Percentiles rank a stretch among this genome's conserved stretches.
Conservation (phyloP, 176 grass and related monocot species). For the Cocos nucifera region DNA sequence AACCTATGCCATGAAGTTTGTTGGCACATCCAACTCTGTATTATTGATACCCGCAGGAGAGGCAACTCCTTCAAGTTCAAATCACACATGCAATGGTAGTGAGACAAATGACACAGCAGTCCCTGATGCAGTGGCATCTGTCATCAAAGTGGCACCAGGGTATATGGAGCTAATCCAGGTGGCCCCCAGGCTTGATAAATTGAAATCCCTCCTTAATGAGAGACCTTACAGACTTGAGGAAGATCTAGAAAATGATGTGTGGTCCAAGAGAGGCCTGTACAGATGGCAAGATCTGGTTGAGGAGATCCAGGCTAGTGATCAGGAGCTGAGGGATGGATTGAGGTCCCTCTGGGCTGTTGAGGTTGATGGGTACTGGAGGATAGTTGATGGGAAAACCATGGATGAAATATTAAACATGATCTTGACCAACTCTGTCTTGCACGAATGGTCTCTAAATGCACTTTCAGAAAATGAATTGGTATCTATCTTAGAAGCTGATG, state of each 20-base stretch:
- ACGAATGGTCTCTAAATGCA: slow-evolving; percentile 66
- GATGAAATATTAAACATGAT: slow-evolving; percentile 72
- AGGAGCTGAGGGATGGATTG: slow-evolving; percentile 58
- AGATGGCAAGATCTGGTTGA: slow-evolving; percentile 58
- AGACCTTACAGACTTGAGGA: slow-evolving; percentile 71
- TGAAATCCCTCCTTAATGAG: slow-evolving; percentile 47
- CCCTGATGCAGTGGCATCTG: slow-evolving; percentile 25
- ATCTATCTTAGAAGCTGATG: slow-evolving; percentile 61
- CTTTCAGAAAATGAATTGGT: slow-evolving; percentile 52
- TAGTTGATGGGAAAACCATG: slow-evolving; percentile 35
- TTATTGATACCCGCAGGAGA: slow-evolving; percentile 61
- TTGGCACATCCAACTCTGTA: slow-evolving; percentile 74
- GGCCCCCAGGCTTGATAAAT: slow-evolving; percentile 70
- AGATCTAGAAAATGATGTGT: slow-evolving; percentile 32
- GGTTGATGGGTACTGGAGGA: slow-evolving; percentile 86
- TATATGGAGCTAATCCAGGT: slow-evolving; percentile 64
- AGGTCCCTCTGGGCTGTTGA: slow-evolving; percentile 51
- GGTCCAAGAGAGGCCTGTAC: slow-evolving; percentile 35
- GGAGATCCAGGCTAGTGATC: slow-evolving; percentile 80
- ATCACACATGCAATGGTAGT: neutral
- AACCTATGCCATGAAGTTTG: slow-evolving; percentile 94
- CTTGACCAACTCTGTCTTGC: slow-evolving; percentile 70
- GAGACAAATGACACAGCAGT: neutral
- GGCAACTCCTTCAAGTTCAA: slow-evolving; percentile 9
- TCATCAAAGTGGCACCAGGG: slow-evolving; percentile 66